Evolutionary conservation across 1,139 yeast genomes (phyloP).

Genomic region (Wickerhamiella pararugosa): DNA sequence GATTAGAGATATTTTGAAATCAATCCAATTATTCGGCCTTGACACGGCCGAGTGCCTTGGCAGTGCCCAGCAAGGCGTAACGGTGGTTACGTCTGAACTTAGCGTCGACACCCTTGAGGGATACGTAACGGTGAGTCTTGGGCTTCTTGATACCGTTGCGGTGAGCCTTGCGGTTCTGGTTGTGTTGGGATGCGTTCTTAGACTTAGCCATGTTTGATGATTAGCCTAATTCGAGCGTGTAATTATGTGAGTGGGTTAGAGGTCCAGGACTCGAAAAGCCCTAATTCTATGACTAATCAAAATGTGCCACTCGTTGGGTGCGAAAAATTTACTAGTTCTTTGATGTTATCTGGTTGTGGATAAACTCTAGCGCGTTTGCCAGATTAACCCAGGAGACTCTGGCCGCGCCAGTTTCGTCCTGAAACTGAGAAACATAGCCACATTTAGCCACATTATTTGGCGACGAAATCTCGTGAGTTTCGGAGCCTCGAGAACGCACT

Average conservation of each 20-base stretch:
- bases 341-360: too few species aligned
- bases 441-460: too few species aligned
- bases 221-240: neutral
- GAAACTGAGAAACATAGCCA: too few species aligned
- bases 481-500: too few species aligned
- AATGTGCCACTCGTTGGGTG: too few species aligned
- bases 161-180: conserved; percentile 99
- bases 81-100: conserved; percentile 99
- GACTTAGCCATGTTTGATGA: conserved; percentile 67
- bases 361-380: too few species aligned
- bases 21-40: conserved; percentile 12
- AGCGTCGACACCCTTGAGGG: conserved; percentile 97
- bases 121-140: conserved; percentile 93
- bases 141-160: conserved; percentile 99
- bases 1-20: too few species aligned
- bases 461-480: too few species aligned
- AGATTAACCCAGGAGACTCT: too few species aligned
- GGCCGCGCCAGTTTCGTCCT: too few species aligned
- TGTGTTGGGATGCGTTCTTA: conserved; percentile 99
- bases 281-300: neutral
- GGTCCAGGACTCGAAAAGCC: neutral
- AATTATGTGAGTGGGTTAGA: conserved; percentile 1
- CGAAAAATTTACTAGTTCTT: too few species aligned
- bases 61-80: conserved; percentile 97
- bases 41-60: conserved; percentile 60